Percentiles rank a stretch among this genome's conserved stretches.
These are phyloP conservation scores for Allantophomopsis lycopodina DNA, from an alignment of 2,329 filamentous ascomycete genomes.

Conservation along the genomic window DNA sequence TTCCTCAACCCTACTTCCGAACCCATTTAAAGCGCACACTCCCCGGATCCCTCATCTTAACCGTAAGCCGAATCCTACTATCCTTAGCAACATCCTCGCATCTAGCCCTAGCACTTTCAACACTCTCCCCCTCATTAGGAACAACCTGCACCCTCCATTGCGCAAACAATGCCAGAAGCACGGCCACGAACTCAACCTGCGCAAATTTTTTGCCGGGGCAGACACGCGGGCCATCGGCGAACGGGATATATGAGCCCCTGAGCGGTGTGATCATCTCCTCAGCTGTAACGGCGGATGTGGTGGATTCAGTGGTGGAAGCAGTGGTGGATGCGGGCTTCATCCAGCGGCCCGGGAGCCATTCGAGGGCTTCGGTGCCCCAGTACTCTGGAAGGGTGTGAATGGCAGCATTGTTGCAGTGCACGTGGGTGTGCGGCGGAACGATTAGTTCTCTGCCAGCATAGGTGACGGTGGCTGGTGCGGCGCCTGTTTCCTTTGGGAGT, in stretches of 20 bases:
- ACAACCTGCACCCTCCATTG: slow-evolving; percentile 1
- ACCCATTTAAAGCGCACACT: too few relatives aligned
- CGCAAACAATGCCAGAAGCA: slow-evolving; percentile 6
- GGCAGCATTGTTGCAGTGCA: slow-evolving; percentile 27
- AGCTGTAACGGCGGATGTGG: slow-evolving; percentile 14
- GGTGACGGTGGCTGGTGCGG: slow-evolving; percentile 5
- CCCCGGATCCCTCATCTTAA: slow-evolving; percentile 5
- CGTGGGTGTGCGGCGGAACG: slow-evolving; percentile 17
- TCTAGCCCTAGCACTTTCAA: slow-evolving; percentile 5
- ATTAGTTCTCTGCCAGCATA: slow-evolving; percentile 2
- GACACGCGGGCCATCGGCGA: slow-evolving; percentile 11
- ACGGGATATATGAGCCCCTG: slow-evolving; percentile 12
- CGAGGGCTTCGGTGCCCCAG: slow-evolving; percentile 12
- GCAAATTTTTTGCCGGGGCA: slow-evolving; percentile 16
- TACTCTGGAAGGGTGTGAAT: slow-evolving; percentile 30
- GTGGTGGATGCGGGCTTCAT: slow-evolving; percentile 18
- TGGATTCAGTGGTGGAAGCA: too few relatives aligned
- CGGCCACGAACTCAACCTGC: slow-evolving; percentile 14
- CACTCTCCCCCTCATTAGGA: not conserved
- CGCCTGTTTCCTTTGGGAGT: slow-evolving; percentile 33
- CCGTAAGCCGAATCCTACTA: slow-evolving; percentile 4
- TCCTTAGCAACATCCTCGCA: slow-evolving; percentile 6
- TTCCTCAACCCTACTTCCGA: too few relatives aligned
- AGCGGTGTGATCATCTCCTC: slow-evolving; percentile 8
- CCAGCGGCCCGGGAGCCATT: slow-evolving; percentile 34